Conservation (phyloP, 2,329 filamentous ascomycete species). For the Botrytis byssoidea region DNA sequence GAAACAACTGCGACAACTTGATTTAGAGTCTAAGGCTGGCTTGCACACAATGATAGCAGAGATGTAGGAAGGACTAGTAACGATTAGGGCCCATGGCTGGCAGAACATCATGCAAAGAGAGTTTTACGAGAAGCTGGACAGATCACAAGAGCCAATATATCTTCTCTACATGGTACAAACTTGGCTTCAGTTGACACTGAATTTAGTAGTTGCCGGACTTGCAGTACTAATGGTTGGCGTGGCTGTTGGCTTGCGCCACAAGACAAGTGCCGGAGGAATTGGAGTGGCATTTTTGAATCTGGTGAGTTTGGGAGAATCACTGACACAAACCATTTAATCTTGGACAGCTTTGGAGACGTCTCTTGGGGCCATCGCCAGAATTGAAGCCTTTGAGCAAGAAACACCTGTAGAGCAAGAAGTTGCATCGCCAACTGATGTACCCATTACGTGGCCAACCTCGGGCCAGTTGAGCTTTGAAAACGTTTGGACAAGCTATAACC, state of each 20-base stretch:
- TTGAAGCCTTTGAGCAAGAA: conserved; percentile 52
- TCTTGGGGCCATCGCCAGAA: conserved; percentile 54
- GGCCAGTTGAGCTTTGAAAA: conserved; percentile 27
- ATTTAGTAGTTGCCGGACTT: conserved; percentile 33
- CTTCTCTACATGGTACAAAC: conserved; percentile 56
- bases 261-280: conserved; percentile 25
- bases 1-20: conserved; percentile 47
- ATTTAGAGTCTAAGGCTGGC: conserved; percentile 44
- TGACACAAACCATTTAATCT: conserved; percentile 33
- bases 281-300: conserved; percentile 29
- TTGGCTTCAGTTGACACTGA: conserved; percentile 59
- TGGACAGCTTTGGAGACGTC: conserved; percentile 60
- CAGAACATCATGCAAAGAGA: conserved; percentile 15
- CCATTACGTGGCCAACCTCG: conserved; percentile 28
- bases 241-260: conserved; percentile 23
- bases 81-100: conserved; percentile 41
- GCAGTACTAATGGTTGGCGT: conserved; percentile 32
- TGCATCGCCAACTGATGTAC: conserved; percentile 18
- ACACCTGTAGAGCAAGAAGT: conserved; percentile 29
- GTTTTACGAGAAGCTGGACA: conserved; percentile 50
- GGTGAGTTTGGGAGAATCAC: conserved; percentile 25
- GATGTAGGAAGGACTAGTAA: conserved; percentile 44
- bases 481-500: background rate
- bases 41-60: conserved; percentile 48
- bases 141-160: conserved; percentile 54